phyloP scores from a whole-genome alignment of 306 rosid species.

The Heteromeles arbutifolia region DNA sequence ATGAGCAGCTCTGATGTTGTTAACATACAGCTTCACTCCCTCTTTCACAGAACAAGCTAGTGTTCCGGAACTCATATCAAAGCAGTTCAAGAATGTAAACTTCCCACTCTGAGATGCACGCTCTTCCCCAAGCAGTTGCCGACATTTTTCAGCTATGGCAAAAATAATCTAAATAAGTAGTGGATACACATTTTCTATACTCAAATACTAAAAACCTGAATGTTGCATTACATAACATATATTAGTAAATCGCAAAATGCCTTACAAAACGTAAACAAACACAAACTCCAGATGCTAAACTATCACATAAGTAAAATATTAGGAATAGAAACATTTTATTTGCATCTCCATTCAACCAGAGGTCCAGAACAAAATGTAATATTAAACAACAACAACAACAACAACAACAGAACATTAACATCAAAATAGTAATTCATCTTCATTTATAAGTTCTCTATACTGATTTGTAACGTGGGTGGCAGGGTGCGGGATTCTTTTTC shows the following conservation, averaged over 20 bases:
- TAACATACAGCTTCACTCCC: slow-evolving; percentile 62
- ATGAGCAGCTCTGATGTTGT: slow-evolving; percentile 65
- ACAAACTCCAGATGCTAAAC: not conserved
- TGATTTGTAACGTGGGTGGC: no score
- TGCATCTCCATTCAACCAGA: not conserved
- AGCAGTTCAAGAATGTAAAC: slow-evolving; percentile 63
- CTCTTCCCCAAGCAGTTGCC: slow-evolving; percentile 75
- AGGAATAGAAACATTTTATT: not conserved
- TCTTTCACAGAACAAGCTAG: slow-evolving; percentile 71
- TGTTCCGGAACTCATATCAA: slow-evolving; percentile 66
- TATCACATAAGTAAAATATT: not conserved
- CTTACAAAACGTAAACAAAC: not conserved
- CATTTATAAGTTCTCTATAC: no score
- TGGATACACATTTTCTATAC: not conserved
- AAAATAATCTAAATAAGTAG: not conserved
- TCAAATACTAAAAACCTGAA: not conserved
- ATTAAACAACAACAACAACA: not conserved
- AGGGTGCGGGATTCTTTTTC: no score
- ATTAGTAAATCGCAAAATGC: not conserved
- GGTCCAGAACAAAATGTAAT: not conserved
- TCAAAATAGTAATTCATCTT: not conserved
- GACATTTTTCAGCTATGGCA: slow-evolving; percentile 72
- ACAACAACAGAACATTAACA: not conserved
- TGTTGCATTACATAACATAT: not conserved
- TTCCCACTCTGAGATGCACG: slow-evolving; percentile 69